Evolutionary conservation across 2,329 filamentous ascomycete species (phyloP).

Genomic region (Orbilia blumenaviensis): DNA sequence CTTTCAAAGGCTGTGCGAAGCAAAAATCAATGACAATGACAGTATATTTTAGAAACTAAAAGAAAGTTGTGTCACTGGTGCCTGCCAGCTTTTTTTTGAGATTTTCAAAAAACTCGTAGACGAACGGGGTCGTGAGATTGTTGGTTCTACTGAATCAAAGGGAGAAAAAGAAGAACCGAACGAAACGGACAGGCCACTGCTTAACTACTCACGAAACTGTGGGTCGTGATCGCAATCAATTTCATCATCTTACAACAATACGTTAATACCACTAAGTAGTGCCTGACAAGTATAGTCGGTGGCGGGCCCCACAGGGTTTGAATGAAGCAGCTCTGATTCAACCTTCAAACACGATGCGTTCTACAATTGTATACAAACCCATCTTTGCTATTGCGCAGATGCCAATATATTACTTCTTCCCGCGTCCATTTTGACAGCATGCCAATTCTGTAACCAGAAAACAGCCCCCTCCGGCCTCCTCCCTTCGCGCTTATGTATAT

Average conservation of each 20-base stretch:
- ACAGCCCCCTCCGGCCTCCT: too few species aligned
- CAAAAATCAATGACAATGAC: conserved; percentile 26
- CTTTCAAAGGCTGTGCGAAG: conserved; percentile 44
- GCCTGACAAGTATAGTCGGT: conserved; percentile 3
- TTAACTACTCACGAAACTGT: background rate
- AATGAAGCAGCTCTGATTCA: conserved; percentile 53
- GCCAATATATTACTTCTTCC: conserved; percentile 10
- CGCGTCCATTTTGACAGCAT: background rate
- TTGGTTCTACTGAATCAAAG: background rate
- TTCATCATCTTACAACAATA: background rate
- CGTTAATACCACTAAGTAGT: background rate
- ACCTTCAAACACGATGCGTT: conserved; percentile 51
- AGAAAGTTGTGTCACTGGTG: conserved; percentile 47
- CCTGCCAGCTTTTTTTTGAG: conserved; percentile 35
- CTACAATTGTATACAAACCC: too few species aligned
- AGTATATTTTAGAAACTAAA: conserved; percentile 22
- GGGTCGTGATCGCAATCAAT: conserved; percentile 26
- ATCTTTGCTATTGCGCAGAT: background rate
- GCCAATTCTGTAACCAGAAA: background rate
- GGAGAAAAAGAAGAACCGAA: background rate
- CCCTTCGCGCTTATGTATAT: background rate
- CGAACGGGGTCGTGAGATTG: conserved; percentile 27
- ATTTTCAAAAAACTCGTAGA: conserved; percentile 14
- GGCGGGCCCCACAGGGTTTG: conserved; percentile 37
- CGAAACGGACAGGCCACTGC: conserved; percentile 22